Evolutionary conservation across 208 protist genomes (phyloP).

Genomic region (Leishmania braziliensis): DNA sequence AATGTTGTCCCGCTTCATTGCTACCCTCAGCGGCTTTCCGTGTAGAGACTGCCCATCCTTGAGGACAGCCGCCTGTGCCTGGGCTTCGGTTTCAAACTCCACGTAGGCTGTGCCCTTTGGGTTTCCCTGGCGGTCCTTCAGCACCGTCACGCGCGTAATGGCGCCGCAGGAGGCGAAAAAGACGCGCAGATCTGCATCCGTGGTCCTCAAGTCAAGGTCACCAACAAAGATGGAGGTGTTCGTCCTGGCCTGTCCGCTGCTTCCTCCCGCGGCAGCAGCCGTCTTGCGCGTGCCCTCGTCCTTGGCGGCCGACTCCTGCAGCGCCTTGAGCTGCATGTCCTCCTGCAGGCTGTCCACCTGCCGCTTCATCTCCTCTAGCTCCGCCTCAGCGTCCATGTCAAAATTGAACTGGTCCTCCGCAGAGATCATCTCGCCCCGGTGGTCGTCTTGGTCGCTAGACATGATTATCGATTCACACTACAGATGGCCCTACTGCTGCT

Average conservation of each 20-base stretch:
- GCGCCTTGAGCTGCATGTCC: constrained; percentile 79
- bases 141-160: constrained; percentile 91
- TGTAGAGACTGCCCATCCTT: constrained; percentile 90
- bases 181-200: constrained; percentile 89
- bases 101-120: constrained; percentile 94
- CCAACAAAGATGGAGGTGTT: constrained; percentile 93
- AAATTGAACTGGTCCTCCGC: constrained; percentile 49
- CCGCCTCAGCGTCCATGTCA: constrained; percentile 59
- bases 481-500: background rate
- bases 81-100: constrained; percentile 89
- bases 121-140: constrained; percentile 90
- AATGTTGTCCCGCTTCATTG: constrained; percentile 87
- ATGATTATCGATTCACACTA: constrained; percentile 3
- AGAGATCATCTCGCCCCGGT: constrained; percentile 20
- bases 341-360: constrained; percentile 87
- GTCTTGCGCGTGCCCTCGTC: constrained; percentile 87
- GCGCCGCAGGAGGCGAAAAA: constrained; percentile 91
- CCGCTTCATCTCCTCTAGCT: constrained; percentile 80
- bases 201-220: constrained; percentile 88
- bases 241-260: constrained; percentile 28
- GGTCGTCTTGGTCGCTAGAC: constrained; percentile 31
- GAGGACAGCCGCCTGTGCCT: constrained; percentile 78
- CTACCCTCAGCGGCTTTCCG: constrained; percentile 82
- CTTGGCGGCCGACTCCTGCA: constrained; percentile 77
- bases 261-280: constrained; percentile 19